Conservation (phyloP, 1,139 yeast genomes). For the Debaryomyces fabryi region DNA sequence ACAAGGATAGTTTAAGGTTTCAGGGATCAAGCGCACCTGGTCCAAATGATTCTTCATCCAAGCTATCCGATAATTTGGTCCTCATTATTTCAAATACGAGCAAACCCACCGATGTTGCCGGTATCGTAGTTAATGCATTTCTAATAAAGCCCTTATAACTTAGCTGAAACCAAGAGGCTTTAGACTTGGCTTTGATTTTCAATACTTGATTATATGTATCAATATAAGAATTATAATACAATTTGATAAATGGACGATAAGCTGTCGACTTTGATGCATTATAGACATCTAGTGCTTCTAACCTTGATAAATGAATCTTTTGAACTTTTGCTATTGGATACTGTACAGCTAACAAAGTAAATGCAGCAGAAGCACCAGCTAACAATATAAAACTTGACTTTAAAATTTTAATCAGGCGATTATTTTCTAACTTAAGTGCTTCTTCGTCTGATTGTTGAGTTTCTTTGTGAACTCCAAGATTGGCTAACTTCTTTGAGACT, state of each 20-base stretch:
- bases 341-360: constrained; percentile 73
- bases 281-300: constrained; percentile 78
- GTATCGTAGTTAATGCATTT: constrained; percentile 75
- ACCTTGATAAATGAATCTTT: constrained; percentile 72
- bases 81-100: constrained; percentile 85
- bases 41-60: constrained; percentile 26
- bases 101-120: constrained; percentile 85
- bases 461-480: constrained; percentile 22
- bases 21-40: neutral
- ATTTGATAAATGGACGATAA: constrained; percentile 43
- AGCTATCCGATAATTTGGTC: constrained; percentile 40
- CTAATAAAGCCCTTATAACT: constrained; percentile 76
- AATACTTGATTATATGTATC: constrained; percentile 68
- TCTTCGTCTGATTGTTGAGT: constrained; percentile 33
- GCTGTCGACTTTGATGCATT: constrained; percentile 40
- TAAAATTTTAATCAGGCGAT: constrained; percentile 51
- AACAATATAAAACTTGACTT: constrained; percentile 72
- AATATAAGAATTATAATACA: constrained; percentile 69
- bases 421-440: constrained; percentile 35
- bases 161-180: constrained; percentile 61
- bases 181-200: constrained; percentile 56
- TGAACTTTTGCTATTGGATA: constrained; percentile 84
- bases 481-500: constrained; percentile 25
- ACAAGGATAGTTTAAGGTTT: constrained; percentile 3
- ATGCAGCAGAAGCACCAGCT: constrained; percentile 92